Percentiles rank a stretch among this genome's conserved stretches.
These are phyloP conservation scores for Acer campestre DNA, from an alignment of 345 rosid species.

Conservation along the genomic window DNA sequence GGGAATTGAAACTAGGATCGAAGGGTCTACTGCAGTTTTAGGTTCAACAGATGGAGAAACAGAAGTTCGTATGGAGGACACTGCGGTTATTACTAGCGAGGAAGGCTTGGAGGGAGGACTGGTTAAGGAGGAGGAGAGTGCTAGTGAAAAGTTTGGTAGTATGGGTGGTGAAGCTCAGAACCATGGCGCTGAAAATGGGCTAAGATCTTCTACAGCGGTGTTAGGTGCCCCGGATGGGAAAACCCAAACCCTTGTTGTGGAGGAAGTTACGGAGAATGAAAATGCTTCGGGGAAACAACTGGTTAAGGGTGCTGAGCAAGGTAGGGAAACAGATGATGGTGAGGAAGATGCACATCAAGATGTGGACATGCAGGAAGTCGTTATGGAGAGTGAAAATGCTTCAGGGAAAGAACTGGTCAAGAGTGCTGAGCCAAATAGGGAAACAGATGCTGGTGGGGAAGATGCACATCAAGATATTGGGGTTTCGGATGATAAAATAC, in stretches of 20 bases:
- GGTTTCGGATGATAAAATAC: slow-evolving; percentile 6
- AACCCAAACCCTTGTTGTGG: background rate
- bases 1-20: slow-evolving; percentile 15
- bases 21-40: slow-evolving; percentile 10
- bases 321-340: slow-evolving; percentile 18
- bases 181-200: slow-evolving; percentile 25
- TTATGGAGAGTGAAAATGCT: background rate
- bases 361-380: background rate
- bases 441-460: slow-evolving; percentile 16
- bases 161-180: slow-evolving; percentile 10
- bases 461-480: slow-evolving; percentile 11
- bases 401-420: background rate
- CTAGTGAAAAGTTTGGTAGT: slow-evolving; percentile 12
- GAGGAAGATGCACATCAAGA: slow-evolving; percentile 14
- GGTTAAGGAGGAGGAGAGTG: slow-evolving; percentile 8
- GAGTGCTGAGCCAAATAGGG: slow-evolving; percentile 10
- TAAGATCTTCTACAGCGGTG: slow-evolving; percentile 6
- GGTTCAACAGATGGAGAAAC: slow-evolving; percentile 23
- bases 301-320: slow-evolving; percentile 1
- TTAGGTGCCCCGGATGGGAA: slow-evolving; percentile 6
- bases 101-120: slow-evolving; percentile 12
- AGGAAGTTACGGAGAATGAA: background rate
- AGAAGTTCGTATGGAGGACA: slow-evolving; percentile 8
- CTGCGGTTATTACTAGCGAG: background rate
- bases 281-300: background rate